Base-by-base conservation (phyloP, 345 rosid species). In the Citrus sp. region DNA sequence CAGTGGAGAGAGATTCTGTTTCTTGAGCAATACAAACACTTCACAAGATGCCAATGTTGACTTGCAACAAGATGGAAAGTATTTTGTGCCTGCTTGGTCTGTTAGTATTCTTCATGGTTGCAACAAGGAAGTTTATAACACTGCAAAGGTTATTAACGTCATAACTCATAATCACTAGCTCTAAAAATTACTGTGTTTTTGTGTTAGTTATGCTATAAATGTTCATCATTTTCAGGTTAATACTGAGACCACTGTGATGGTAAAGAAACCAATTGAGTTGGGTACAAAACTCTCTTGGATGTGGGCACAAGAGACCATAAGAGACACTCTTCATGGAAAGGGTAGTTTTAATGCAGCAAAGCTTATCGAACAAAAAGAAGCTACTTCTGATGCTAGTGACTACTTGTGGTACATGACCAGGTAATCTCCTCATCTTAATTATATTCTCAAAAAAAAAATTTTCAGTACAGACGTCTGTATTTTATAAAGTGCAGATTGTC, bases 291-390 rank as follows among this genome's bases (percentile, higher is more conserved):
- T 74, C 12, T 25, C 64, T 30, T 82, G 82, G 82, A 27, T 4
- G 30, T 79, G 80, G 74, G 72, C 28, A 22, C 27, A 67, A 9
- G 82, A 82, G 55, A 24, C 60, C 5, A 38, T 46, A 1, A 22
- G 34, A 7, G 55, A 68, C 54, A 49, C 28, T 30, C 51, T 68
- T 30, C 10, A 40, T 16, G 27, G 16, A 2, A 34, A 9, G 76
- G 81, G 61, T 2, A 35, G 6, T n/a, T 56, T 73, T 54, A 40
- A 13, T 18, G 22, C 82, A 10, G 18, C 76, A 16, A 32, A 58
- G 5, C 79, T 85, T 7, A 40, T 85, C 16, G 87, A 85, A 12
- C 87, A 85, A 40, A 85, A 85, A 76, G 59, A 24, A 2, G 80
- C 63, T 2, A 75, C 85, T 22, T 70, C 64, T 54, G 86, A 68